Evolutionary conservation across 768 basidiomycete genomes (phyloP).

Genomic region (Omphalotus guepiniiformis): DNA sequence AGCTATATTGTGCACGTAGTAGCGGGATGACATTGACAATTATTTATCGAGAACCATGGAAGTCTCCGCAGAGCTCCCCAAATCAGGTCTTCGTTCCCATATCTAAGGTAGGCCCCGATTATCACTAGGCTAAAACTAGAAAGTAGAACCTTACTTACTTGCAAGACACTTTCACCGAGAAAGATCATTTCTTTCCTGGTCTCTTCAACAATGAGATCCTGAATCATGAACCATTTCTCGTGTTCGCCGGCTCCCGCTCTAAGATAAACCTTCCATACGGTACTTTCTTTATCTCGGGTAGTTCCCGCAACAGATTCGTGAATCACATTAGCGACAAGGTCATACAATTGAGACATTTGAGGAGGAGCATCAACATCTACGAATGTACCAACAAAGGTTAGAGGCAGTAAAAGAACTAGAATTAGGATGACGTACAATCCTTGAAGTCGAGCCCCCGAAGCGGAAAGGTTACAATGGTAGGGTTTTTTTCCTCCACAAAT

Average conservation of each 20-base stretch:
- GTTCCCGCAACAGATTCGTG: slow-evolving; percentile 97
- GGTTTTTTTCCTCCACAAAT: slow-evolving; percentile 98
- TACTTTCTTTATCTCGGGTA: slow-evolving; percentile 86
- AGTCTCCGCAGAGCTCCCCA: neutral
- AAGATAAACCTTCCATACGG: slow-evolving; percentile 90
- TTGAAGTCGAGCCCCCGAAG: slow-evolving; percentile 87
- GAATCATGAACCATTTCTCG: slow-evolving; percentile 95
- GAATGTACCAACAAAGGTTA: slow-evolving; percentile 19
- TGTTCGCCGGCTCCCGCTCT: slow-evolving; percentile 71
- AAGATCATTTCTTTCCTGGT: slow-evolving; percentile 98
- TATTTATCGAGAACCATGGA: slow-evolving; percentile 3
- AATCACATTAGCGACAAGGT: slow-evolving; percentile 93
- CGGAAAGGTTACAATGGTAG: slow-evolving; percentile 97
- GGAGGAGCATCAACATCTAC: slow-evolving; percentile 74
- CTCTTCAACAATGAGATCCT: slow-evolving; percentile 95
- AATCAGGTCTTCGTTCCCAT: slow-evolving; percentile 51
- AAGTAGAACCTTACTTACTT: slow-evolving; percentile 47
- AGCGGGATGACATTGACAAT: no score
- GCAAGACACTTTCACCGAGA: slow-evolving; percentile 92
- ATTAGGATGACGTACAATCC: slow-evolving; percentile 65
- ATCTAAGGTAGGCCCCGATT: slow-evolving; percentile 34
- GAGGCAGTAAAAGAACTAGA: slow-evolving; percentile 20
- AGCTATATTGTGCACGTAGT: no score
- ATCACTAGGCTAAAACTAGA: neutral
- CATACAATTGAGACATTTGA: slow-evolving; percentile 71